These are phyloP conservation scores for Auricularia sp. DNA, from an alignment of 768 basidiomycete genomes.

Conservation along the genomic window DNA sequence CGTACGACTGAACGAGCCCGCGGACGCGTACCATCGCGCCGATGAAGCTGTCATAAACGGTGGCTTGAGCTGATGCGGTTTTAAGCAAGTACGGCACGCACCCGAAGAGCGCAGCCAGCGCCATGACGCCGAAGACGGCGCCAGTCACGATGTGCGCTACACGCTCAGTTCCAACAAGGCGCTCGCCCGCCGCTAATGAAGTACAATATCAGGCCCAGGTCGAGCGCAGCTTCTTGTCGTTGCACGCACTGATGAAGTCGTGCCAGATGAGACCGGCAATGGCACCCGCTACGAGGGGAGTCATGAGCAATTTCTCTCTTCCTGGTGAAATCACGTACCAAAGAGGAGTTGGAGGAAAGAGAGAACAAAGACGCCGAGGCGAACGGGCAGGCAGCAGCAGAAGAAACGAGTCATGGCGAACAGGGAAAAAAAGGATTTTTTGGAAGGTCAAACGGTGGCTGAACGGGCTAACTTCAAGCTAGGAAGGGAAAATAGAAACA, in stretches of 20 bases:
- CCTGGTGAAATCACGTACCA: slow-evolving; percentile 27
- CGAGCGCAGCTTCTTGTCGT: neutral
- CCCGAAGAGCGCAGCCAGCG: slow-evolving; percentile 48
- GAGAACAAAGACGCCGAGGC: slow-evolving; percentile 49
- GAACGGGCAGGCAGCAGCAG: slow-evolving; percentile 56
- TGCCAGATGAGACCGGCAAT: slow-evolving; percentile 36
- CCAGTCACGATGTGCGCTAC: slow-evolving; percentile 39
- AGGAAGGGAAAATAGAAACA: too few relatives aligned
- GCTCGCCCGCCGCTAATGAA: slow-evolving; percentile 17
- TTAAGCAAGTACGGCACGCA: slow-evolving; percentile 18
- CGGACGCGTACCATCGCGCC: slow-evolving; percentile 55
- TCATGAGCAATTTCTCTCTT: neutral
- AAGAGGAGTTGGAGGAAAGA: slow-evolving; percentile 44
- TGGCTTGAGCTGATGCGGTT: neutral
- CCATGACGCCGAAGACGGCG: slow-evolving; percentile 44
- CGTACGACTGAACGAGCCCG: slow-evolving; percentile 45
- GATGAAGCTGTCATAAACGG: slow-evolving; percentile 36
- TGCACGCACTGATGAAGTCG: slow-evolving; percentile 45
- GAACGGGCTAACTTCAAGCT: too few relatives aligned
- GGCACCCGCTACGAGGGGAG: neutral
- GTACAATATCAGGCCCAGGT: neutral
- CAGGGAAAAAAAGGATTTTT: neutral
- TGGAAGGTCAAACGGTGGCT: too few relatives aligned
- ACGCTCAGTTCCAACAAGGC: slow-evolving; percentile 25
- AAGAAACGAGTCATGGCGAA: slow-evolving; percentile 19